Evolutionary conservation across 2,329 filamentous ascomycete species (phyloP), one percentile per base, ranked within the genome.

Genomic region (Helicocarpus griseus): DNA sequence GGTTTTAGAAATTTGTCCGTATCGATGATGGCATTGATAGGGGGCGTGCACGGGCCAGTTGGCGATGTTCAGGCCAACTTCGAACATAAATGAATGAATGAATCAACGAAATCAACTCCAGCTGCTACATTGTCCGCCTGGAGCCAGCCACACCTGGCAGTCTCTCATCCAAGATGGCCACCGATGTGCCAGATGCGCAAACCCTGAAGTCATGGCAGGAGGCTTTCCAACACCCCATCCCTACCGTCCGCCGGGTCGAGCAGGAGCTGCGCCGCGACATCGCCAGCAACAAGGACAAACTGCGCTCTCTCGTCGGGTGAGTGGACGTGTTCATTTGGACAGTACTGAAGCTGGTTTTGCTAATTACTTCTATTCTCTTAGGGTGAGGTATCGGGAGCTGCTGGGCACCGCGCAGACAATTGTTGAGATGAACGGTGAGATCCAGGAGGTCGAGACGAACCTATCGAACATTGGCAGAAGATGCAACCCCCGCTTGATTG

Each of bases 331-430:
- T n/a, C 29, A 5, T 21, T 39, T 39, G 8, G 26, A 17, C 29
- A 24, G 11, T 53, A 36, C 39, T 44, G 38, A 41, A 17, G 31
- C 14, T 13, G 11, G 45, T 33, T 35, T 36, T 51, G 49, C 49
- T 53, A 33, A 51, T 53, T 43, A 50, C 44, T 50, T 45, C 46
- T 54, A 38, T 44, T 49, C n/a, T 39, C 6, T 8, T 58, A 83
- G 80, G 19, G 74, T 78, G 60, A 80, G 81, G 62, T 97, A 97
- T 69, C 86, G 91, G 59, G 88, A 93, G 61, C 81, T 97, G 7
- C 81, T 97, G 24, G 87, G 87, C 49, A 96, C 91, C 0, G 91
- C 91, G 50, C 90, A 96, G 70, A 84, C 84, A n/a, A 97, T 97
- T 58, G 86, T 96, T 50, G 79, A 83, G 54, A 95, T 97, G 88